phyloP scores from a whole-genome alignment of 2,329 filamentous ascomycete species.

The Paradendryphiella salina region DNA sequence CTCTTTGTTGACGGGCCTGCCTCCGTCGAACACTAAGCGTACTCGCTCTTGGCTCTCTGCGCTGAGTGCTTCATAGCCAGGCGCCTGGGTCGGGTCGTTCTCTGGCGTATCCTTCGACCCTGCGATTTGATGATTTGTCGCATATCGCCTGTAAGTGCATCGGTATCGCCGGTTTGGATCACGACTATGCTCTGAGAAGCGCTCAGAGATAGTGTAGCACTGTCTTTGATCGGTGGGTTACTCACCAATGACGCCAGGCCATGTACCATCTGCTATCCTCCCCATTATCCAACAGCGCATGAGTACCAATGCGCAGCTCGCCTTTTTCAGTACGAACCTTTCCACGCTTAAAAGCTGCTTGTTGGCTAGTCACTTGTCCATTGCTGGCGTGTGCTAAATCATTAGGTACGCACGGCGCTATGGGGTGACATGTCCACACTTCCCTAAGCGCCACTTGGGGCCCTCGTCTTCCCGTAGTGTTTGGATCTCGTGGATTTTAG shows the following conservation, averaged over 20 bases:
- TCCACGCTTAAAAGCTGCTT: slow-evolving; percentile 70
- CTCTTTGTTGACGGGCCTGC: slow-evolving; percentile 76
- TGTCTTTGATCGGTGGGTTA: neutral
- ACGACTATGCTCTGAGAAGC: too few species aligned
- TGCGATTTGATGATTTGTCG: slow-evolving; percentile 72
- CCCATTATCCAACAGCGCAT: slow-evolving; percentile 61
- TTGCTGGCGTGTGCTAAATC: slow-evolving; percentile 16
- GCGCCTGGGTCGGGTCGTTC: slow-evolving; percentile 65
- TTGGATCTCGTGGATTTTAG: too few species aligned
- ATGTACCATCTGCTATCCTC: slow-evolving; percentile 62
- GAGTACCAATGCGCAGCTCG: slow-evolving; percentile 71
- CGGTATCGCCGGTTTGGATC: neutral
- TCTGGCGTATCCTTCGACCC: slow-evolving; percentile 63
- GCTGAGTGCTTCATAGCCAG: slow-evolving; percentile 76
- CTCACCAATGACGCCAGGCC: slow-evolving; percentile 81
- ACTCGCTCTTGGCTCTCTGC: slow-evolving; percentile 73
- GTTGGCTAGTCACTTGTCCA: slow-evolving; percentile 58
- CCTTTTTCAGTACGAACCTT: slow-evolving; percentile 67
- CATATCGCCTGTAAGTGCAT: slow-evolving; percentile 69
- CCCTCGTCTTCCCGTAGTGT: slow-evolving; percentile 6
- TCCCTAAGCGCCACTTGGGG: slow-evolving; percentile 24
- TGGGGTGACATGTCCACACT: neutral
- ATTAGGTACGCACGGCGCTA: neutral
- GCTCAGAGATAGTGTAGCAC: too few species aligned
- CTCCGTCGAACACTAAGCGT: slow-evolving; percentile 68